These are phyloP conservation scores for Striga asiatica DNA, from an alignment of 257 asterid species.

Conservation along the genomic window DNA sequence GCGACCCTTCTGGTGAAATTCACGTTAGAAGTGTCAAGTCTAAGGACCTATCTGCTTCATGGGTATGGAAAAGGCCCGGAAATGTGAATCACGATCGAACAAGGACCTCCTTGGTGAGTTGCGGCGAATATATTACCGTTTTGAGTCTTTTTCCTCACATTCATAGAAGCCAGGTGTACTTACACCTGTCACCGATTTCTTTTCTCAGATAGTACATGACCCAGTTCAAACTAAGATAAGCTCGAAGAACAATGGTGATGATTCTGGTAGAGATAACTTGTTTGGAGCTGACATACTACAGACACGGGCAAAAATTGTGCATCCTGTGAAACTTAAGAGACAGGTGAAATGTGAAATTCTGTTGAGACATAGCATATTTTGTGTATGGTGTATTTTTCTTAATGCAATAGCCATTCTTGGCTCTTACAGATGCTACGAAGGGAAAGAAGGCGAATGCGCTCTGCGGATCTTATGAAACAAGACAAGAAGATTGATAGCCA, in stretches of 20 bases:
- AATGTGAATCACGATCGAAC: conserved; percentile 30
- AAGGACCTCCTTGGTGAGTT: conserved; percentile 39
- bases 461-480: conserved; percentile 60
- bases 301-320: conserved; percentile 28
- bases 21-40: conserved; percentile 53
- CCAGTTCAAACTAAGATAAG: conserved; percentile 22
- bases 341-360: conserved; percentile 35
- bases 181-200: conserved; percentile 16
- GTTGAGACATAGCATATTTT: neutral
- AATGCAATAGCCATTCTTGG: conserved; percentile 6
- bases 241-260: conserved; percentile 17
- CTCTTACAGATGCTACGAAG: conserved; percentile 52
- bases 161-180: conserved; percentile 12
- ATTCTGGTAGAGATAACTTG: conserved; percentile 20
- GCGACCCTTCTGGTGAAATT: conserved; percentile 66
- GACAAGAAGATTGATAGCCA: conserved; percentile 50
- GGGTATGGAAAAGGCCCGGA: conserved; percentile 78
- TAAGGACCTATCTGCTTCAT: conserved; percentile 69
- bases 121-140: conserved; percentile 9
- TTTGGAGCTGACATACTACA: conserved; percentile 25
- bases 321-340: conserved; percentile 76
- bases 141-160: conserved; percentile 6
- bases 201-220: conserved; percentile 37
- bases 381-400: neutral
- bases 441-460: conserved; percentile 61